Base-by-base conservation (phyloP, 73 alveolate genomes). In the Durusdinium trenchii region DNA sequence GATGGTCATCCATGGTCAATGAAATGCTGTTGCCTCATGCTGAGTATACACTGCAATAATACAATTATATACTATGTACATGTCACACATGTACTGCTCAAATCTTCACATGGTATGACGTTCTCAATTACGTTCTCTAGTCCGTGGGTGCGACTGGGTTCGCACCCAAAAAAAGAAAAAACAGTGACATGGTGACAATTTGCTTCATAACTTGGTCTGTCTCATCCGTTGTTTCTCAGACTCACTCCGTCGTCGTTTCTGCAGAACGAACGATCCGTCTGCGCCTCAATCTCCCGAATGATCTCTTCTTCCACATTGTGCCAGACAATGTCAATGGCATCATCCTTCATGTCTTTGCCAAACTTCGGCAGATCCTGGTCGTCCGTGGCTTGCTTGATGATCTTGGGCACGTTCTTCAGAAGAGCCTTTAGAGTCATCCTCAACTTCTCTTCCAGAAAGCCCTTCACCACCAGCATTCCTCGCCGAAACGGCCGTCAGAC, bases 331-430 rank as follows among this genome's bases (percentile, higher is more conserved):
- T 84, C 94, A 32, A 84, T 84, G 42, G 28, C 75, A 30, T 52
- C 51, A 45, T 84, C 94, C 75, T 84, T 84, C 47, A 62, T 51
- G 20, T 84, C 78, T 51, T 84, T 84, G 54, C 76, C 73, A 28
- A 62, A 50, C 40, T 6, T 5, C 9, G 94, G 94, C n/a, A 62
- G 51, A 23, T 84, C 94, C 5, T 61, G 73, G 75, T 84, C 94
- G 38, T 84, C 94, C 94, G 94, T 84, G 40, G 36, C 94, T 23
- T 28, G 20, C 75, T 84, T 84, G 75, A 84, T 84, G 76, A 81
- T 47, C 91, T 81, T n/a, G n/a, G n/a, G n/a, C n/a, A n/a, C n/a
- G n/a, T n/a, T n/a, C n/a, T n/a, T n/a, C n/a, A n/a, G n/a, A n/a
- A n/a, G n/a, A n/a, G n/a, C n/a, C n/a, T n/a, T n/a, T n/a, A n/a